A percentile compares a stretch with the other conserved stretches of the same genome.
Conservation (phyloP, 441 rosid genomes). For the Croton setiger region DNA sequence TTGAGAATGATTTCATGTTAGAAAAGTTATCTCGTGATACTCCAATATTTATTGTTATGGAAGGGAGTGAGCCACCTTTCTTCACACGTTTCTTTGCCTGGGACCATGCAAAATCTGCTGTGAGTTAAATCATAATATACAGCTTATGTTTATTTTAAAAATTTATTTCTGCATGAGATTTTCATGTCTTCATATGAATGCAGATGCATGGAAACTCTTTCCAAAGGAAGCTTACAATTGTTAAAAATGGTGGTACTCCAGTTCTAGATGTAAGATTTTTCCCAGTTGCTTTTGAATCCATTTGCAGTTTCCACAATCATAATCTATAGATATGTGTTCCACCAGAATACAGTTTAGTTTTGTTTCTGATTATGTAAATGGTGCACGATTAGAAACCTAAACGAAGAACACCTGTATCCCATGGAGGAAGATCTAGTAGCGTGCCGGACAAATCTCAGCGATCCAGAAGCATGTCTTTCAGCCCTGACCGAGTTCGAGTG, state of each 20-base stretch:
- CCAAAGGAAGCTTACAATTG: slow-evolving; percentile 77
- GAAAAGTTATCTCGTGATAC: slow-evolving; percentile 68
- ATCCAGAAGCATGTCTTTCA: slow-evolving; percentile 94
- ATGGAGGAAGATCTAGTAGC: slow-evolving; percentile 74
- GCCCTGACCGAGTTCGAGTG: slow-evolving; percentile 90
- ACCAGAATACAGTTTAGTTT: slow-evolving; percentile 4
- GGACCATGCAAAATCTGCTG: slow-evolving; percentile 74
- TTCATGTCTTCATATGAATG: slow-evolving; percentile 28
- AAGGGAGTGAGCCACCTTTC: slow-evolving; percentile 93
- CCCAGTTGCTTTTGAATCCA: slow-evolving; percentile 1
- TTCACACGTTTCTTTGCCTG: slow-evolving; percentile 91
- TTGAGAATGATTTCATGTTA: slow-evolving; percentile 70
- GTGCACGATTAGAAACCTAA: slow-evolving; percentile 78
- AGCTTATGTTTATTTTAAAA: background rate
- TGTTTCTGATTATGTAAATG: slow-evolving; percentile 19
- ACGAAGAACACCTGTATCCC: slow-evolving; percentile 68
- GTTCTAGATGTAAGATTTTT: slow-evolving; percentile 54
- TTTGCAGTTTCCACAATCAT: background rate
- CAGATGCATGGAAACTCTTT: slow-evolving; percentile 97
- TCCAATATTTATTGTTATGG: slow-evolving; percentile 71
- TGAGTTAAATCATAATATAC: slow-evolving; percentile 15
- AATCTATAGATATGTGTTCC: slow-evolving; percentile 19
- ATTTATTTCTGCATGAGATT: slow-evolving; percentile 7
- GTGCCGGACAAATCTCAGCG: slow-evolving; percentile 90
- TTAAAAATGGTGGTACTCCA: slow-evolving; percentile 75